Percentiles rank a stretch among this genome's conserved stretches.
These are phyloP conservation scores for Heritiera fomes DNA, from an alignment of 345 rosid genomes.

Conservation along the genomic window DNA sequence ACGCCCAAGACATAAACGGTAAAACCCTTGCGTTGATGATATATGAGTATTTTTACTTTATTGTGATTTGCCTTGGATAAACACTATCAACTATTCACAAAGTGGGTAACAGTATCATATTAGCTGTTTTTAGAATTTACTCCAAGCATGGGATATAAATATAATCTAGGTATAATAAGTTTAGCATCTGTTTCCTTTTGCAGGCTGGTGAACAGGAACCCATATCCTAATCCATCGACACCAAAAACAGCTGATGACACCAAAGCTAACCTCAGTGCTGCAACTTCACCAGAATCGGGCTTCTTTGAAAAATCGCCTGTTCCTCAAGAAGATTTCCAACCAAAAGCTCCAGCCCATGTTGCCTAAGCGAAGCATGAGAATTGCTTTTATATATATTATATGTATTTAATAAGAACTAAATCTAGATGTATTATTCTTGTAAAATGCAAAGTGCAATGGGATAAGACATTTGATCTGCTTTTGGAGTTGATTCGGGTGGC, in stretches of 20 bases:
- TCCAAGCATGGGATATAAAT: background rate
- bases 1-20: background rate
- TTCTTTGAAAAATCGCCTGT: constrained; percentile 36
- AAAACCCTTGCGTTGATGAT: background rate
- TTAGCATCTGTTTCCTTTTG: constrained; percentile 4
- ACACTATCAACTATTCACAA: background rate
- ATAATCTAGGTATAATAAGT: background rate
- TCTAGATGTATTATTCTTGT: background rate
- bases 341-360: constrained; percentile 28
- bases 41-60: too few species aligned
- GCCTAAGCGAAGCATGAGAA: constrained; percentile 28
- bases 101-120: background rate
- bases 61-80: background rate
- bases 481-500: constrained; percentile 9
- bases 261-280: constrained; percentile 30
- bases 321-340: constrained; percentile 32
- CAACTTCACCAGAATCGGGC: constrained; percentile 34
- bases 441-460: background rate
- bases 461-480: constrained; percentile 19
- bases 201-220: constrained; percentile 79
- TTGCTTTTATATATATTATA: background rate
- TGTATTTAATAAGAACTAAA: background rate
- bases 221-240: constrained; percentile 52
- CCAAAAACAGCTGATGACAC: constrained; percentile 37
- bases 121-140: background rate